Conservation (phyloP, 306 rosid genomes). For the Benincasa hispida region DNA sequence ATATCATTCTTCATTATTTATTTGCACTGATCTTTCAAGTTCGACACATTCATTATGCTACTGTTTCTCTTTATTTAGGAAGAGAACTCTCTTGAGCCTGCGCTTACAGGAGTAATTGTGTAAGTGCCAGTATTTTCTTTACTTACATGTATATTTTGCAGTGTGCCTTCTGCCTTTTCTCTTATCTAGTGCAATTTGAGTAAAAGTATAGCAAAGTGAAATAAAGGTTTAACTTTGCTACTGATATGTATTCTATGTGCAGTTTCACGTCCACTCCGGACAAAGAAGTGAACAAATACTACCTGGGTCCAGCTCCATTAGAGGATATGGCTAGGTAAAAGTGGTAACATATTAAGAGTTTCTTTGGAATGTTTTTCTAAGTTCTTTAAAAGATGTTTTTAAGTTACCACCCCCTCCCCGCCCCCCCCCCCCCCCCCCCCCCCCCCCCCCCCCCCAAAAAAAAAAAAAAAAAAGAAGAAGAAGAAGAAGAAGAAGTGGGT, state of each 20-base stretch:
- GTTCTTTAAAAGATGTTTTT: too few relatives aligned
- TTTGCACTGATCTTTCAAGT: background rate
- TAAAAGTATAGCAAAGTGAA: background rate
- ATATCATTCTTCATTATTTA: background rate
- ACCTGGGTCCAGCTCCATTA: slow-evolving; percentile 88
- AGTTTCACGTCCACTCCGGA: slow-evolving; percentile 97
- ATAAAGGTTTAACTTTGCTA: background rate
- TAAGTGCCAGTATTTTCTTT: background rate
- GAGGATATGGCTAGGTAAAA: slow-evolving; percentile 88
- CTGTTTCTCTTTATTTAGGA: background rate
- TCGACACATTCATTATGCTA: background rate
- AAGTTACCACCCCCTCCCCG: too few relatives aligned
- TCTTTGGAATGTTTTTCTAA: background rate
- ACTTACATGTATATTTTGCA: background rate
- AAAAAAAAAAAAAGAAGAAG: too few relatives aligned
- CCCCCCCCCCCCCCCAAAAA: too few relatives aligned
- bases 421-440: too few relatives aligned
- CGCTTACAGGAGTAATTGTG: slow-evolving; percentile 14
- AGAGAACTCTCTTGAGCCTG: slow-evolving; percentile 3
- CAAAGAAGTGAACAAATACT: slow-evolving; percentile 71
- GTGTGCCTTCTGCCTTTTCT: background rate
- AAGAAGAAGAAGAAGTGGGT: too few relatives aligned
- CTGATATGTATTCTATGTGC: background rate
- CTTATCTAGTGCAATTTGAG: background rate
- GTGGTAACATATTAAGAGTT: background rate